Evolutionary conservation across 257 asterid genomes (phyloP).

Genomic region (Eustoma russellianum): DNA sequence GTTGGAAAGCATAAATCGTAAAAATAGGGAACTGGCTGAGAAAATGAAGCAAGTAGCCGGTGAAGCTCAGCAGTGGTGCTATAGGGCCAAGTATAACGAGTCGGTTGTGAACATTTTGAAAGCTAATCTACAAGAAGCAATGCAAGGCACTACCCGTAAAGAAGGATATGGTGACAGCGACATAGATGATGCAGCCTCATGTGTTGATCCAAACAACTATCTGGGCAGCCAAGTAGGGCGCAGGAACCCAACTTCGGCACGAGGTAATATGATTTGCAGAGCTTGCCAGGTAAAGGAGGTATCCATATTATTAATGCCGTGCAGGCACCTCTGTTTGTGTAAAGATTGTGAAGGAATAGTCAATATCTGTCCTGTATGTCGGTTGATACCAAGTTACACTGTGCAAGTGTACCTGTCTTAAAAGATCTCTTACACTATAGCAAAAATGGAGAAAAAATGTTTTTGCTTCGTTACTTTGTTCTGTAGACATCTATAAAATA

Average conservation of each 20-base stretch:
- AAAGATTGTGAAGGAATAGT: conserved; percentile 64
- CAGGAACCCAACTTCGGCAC: conserved; percentile 12
- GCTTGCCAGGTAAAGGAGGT: conserved; percentile 59
- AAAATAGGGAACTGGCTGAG: conserved; percentile 64
- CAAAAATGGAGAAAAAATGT: conserved; percentile 1
- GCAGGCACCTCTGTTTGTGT: conserved; percentile 86
- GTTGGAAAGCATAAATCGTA: conserved; percentile 46
- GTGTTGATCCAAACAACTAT: conserved; percentile 50
- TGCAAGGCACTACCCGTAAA: conserved; percentile 38
- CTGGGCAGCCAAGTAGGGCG: conserved; percentile 24
- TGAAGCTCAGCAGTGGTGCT: conserved; percentile 83
- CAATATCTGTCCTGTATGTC: conserved; percentile 68
- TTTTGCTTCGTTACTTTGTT: conserved; percentile 1
- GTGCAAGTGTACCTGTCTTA: conserved; percentile 66
- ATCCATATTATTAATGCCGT: conserved; percentile 64
- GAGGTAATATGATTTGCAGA: conserved; percentile 35
- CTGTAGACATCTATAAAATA: background rate
- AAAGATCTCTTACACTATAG: background rate
- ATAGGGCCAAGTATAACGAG: conserved; percentile 76
- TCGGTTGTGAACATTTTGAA: conserved; percentile 58
- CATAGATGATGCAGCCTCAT: conserved; percentile 44
- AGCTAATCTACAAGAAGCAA: conserved; percentile 53
- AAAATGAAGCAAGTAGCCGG: conserved; percentile 49
- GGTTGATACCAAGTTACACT: conserved; percentile 41
- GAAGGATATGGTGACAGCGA: conserved; percentile 74